Base-by-base conservation (phyloP, 2,329 filamentous ascomycete genomes). In the Pestalotiopsis sp. region DNA sequence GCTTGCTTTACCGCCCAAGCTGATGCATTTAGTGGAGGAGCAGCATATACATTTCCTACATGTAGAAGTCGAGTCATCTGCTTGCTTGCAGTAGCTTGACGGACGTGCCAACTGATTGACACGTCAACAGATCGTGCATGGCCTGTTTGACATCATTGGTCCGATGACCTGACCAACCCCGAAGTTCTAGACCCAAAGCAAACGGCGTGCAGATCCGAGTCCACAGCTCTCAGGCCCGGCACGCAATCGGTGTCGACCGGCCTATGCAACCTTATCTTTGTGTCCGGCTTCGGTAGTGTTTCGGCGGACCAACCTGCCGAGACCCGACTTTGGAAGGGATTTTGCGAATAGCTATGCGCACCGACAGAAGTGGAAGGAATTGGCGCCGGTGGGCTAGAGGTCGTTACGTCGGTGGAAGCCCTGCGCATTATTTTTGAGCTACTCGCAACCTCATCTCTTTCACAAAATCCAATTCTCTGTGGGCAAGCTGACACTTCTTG, bases 221-320 rank as follows among this genome's bases (percentile, higher is more conserved):
- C 45, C 45, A 52, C 45, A 9, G 45, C 45, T 13, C 45, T 31
- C 17, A 52, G 20, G 59, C 14, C 59, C 59, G 59, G 31, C 59
- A 23, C 36, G 59, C 59, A 61, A 61, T 61, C 59, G 31, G 31
- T 9, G 25, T 27, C 41, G 59, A 61, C 59, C 59, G 59, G 59
- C 59, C 27, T 40, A 61, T 61, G 59, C 59, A 20, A 40, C 31
- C 59, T 61, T 61, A 61, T 61, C 59, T 61, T 11, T 38, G 12
- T 40, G 31, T 61, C 59, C 59, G 59, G 59, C 59, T 61, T 61
- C 59, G 59, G 59, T 36, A 61, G 27, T 61, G 45, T 17, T 36
- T 61, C 59, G 31, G 59, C 59, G n/a, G 59, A 61, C 59, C 59
- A 61, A 61, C 59, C 27, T 20, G 41, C 59, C 59, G 59, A 61